Evolutionary conservation across 1,284 basidiomycete genomes (phyloP).

Genomic region (Xerocomus minutiporus): DNA sequence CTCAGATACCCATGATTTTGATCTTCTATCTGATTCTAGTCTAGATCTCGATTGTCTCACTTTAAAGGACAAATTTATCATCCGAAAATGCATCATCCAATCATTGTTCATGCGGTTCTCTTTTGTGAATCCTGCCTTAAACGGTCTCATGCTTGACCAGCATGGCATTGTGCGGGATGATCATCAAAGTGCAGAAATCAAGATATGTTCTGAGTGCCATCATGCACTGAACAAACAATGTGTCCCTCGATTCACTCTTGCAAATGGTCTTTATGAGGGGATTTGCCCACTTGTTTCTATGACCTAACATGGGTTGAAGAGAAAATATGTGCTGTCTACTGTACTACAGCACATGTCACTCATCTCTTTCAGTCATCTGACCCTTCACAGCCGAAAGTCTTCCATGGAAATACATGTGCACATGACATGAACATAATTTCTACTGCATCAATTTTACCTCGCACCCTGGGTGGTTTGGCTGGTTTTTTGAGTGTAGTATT

Average conservation of each 20-base stretch:
- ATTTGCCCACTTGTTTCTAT: neutral
- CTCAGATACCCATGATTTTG: no score
- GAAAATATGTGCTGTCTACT: neutral
- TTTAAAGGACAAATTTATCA: no score
- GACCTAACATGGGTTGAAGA: conserved; percentile 1
- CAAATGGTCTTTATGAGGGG: neutral
- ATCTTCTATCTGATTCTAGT: no score
- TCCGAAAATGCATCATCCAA: no score
- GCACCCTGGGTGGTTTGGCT: neutral
- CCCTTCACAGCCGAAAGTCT: neutral
- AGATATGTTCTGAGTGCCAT: no score
- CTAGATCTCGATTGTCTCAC: no score
- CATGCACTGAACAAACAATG: neutral
- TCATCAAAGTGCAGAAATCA: no score
- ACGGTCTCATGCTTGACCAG: no score
- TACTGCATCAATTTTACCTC: neutral
- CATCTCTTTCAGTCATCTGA: neutral
- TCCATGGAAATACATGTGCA: neutral
- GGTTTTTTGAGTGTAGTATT: neutral
- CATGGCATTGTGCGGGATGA: no score
- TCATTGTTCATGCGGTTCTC: no score
- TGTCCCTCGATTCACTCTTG: neutral
- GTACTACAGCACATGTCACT: neutral
- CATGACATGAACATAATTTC: neutral
- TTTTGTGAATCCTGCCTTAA: no score